These are phyloP conservation scores for Kwoniella pini DNA, from an alignment of 768 basidiomycete species.

Conservation along the genomic window DNA sequence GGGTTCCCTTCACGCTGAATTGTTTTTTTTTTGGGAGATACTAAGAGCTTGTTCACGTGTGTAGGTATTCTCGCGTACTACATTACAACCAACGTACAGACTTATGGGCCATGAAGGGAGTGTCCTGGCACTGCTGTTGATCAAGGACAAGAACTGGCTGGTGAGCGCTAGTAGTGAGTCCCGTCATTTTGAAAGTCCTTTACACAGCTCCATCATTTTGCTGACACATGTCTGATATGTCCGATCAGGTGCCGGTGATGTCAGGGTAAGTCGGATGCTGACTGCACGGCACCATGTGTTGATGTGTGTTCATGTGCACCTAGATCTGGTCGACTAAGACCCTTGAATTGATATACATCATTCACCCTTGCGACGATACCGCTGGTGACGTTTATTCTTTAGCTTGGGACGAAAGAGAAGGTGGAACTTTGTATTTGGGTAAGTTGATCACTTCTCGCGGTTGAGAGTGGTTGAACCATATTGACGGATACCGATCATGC, in stretches of 20 bases:
- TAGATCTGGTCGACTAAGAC: slow-evolving; percentile 81
- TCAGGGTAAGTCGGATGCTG: slow-evolving; percentile 63
- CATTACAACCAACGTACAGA: slow-evolving; percentile 68
- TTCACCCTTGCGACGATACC: slow-evolving; percentile 76
- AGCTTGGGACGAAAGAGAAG: slow-evolving; percentile 66
- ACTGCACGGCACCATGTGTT: neutral
- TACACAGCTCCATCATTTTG: neutral
- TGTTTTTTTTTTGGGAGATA: neutral
- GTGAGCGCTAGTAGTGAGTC: slow-evolving; percentile 81
- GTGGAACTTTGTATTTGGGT: slow-evolving; percentile 77
- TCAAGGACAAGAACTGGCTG: slow-evolving; percentile 74
- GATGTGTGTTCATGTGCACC: slow-evolving; percentile 5
- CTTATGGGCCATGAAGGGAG: slow-evolving; percentile 81
- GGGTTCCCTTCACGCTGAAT: neutral
- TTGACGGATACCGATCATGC: too few relatives aligned
- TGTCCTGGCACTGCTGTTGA: slow-evolving; percentile 75
- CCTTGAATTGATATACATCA: slow-evolving; percentile 67
- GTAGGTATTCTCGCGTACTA: slow-evolving; percentile 81
- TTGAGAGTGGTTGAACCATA: neutral
- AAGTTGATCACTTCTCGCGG: neutral
- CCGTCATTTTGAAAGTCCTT: neutral
- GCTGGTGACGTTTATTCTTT: slow-evolving; percentile 87
- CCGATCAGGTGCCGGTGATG: slow-evolving; percentile 75
- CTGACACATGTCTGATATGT: neutral
- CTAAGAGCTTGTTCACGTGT: neutral